Evolutionary conservation across 1,139 yeast genomes (phyloP).

Genomic region (Meyerozyma smithsonii): DNA sequence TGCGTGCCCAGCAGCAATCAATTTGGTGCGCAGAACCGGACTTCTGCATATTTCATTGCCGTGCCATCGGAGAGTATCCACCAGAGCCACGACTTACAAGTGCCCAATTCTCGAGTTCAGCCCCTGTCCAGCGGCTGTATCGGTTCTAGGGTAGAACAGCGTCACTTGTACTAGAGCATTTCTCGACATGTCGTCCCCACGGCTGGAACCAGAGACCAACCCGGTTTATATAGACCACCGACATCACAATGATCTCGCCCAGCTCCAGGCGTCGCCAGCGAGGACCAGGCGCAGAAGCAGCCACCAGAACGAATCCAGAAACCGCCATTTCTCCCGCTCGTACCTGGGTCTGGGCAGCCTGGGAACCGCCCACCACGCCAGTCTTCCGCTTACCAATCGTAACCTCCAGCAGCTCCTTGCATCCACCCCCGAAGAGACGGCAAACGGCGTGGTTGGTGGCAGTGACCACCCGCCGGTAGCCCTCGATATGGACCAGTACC

Average conservation of each 20-base stretch:
- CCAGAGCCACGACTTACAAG: no score
- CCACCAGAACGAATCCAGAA: slow-evolving; percentile 5
- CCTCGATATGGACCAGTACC: slow-evolving; percentile 36
- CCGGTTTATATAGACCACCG: slow-evolving; percentile 32
- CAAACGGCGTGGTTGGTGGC: slow-evolving; percentile 10
- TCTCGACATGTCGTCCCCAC: not conserved
- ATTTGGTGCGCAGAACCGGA: not conserved
- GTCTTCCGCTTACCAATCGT: slow-evolving; percentile 34
- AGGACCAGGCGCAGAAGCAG: slow-evolving; percentile 24
- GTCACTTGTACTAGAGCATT: no score
- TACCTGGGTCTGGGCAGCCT: not conserved
- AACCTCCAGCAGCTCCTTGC: slow-evolving; percentile 28
- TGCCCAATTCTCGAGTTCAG: no score
- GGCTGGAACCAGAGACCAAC: not conserved
- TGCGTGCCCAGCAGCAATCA: not conserved
- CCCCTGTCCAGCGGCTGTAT: not conserved
- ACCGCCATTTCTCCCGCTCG: not conserved
- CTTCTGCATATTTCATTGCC: not conserved
- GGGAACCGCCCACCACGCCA: slow-evolving; percentile 4
- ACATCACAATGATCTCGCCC: slow-evolving; percentile 23
- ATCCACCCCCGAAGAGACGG: slow-evolving; percentile 8
- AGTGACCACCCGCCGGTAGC: slow-evolving; percentile 23
- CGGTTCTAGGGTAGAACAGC: no score
- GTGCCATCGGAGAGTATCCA: not conserved
- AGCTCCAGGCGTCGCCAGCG: slow-evolving; percentile 31